Base-by-base conservation (phyloP, 2,329 filamentous ascomycete genomes). In the Annulohypoxylon truncatum region DNA sequence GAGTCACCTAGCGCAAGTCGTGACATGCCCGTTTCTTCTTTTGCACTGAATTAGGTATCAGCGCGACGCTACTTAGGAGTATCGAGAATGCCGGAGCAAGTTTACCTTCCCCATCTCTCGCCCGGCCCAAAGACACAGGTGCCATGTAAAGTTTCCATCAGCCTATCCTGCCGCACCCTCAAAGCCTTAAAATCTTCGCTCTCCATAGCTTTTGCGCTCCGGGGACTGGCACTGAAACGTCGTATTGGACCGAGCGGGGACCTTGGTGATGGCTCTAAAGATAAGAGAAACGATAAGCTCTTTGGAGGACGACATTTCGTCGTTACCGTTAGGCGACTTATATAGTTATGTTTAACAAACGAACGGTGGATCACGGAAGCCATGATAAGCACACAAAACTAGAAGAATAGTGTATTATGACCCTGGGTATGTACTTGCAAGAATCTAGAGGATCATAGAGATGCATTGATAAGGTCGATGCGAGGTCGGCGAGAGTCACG, bases 21-120 rank as follows among this genome's bases (percentile, higher is more conserved):
- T 24, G 87, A 86, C 92, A 95, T 95, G 61, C 92, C 92, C 0
- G 89, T 92, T 63, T 94, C 88, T 10, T 86, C 91, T 20, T 79
- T 74, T 20, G 74, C 80, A 42, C 85, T 86, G 62, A 20, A 40
- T 15, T 71, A 62, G 61, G 64, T 44, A 54, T 65, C 33, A 61
- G 65, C 44, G 8, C 29, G 29, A 28, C 50, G 20, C 33, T 33
- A 38, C 22, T 29, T 3, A 38, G n/a, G 31, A 54, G 38, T 20
- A 29, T 15, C n/a, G n/a, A 10, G 24, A 29, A 10, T 15, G 10
- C 6, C 5, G 13, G 8, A 22, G 35, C 13, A 54, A 46, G 56
- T 56, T 79, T 82, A 89, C 89, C 85, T 82, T 78, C 90, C 90
- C 89, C 89, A 92, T 78, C 83, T 79, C 68, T 90, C 84, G 0